Conservation (phyloP, 1,284 basidiomycete species). For the Coniophora puteana region DNA sequence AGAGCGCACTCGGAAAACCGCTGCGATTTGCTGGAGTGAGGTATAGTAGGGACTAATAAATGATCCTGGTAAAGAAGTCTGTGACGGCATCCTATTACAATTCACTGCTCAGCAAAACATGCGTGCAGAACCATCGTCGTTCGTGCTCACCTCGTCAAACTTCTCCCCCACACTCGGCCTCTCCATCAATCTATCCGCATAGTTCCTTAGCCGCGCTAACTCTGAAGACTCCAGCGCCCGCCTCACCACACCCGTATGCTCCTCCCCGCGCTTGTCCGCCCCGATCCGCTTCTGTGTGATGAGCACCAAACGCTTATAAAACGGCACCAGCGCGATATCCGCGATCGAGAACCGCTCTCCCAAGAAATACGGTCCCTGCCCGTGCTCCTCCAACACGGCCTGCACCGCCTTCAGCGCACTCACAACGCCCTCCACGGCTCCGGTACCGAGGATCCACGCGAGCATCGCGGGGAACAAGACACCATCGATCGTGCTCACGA, state of each 20-base stretch:
- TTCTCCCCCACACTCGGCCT: conserved; percentile 45
- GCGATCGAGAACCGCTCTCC: no score
- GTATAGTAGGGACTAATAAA: no score
- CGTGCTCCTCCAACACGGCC: conserved; percentile 24
- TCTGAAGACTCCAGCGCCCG: conserved; percentile 36
- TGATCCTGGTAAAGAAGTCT: no score
- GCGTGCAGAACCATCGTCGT: no score
- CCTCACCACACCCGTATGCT: conserved; percentile 34
- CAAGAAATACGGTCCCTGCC: conserved; percentile 26
- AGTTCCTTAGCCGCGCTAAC: conserved; percentile 39
- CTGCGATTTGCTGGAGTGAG: no score
- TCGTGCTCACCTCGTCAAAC: conserved; percentile 44
- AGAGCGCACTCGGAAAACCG: no score
- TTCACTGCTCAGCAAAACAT: no score
- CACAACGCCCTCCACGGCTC: conserved; percentile 20
- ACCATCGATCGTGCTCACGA: conserved; percentile 47
- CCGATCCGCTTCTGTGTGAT: conserved; percentile 50
- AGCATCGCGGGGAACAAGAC: conserved; percentile 11
- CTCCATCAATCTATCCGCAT: conserved; percentile 35
- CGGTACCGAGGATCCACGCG: conserved; percentile 18
- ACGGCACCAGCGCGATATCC: no score
- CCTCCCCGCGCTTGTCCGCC: no score
- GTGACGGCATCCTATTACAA: no score
- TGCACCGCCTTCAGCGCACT: conserved; percentile 27
- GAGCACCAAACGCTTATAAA: no score